Base-by-base conservation (phyloP, 306 rosid genomes). In the Gillenia trifoliata region DNA sequence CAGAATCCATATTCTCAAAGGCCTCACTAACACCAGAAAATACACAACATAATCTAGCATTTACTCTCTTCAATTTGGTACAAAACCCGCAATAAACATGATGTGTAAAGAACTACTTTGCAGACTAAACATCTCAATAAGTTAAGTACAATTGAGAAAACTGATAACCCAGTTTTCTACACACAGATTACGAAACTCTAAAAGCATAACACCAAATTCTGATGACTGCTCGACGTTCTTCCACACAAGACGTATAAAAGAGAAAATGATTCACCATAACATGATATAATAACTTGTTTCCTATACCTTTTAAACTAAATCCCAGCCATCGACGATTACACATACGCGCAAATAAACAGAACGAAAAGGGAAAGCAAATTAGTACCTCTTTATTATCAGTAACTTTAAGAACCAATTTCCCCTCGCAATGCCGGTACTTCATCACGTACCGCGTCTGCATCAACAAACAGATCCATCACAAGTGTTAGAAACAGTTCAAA, bases 381-480 rank as follows among this genome's bases (percentile, higher is more conserved):
- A 62, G 72, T 67, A 92, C 98, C 88, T 90, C 86, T 38, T 80
- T 78, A 33, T 90, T 85, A 78, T 92, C 92, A 9, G 93, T 85
- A 87, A 90, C 93, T 79, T 92, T 90, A 71, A 90, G 91, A 54
- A 87, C 92, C 87, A 90, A 77, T 77, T 85, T 92, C 33, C 96
- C 92, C 63, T 92, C 96, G 77, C 88, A 88, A 65, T 92, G 92
- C 61, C 97, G 77, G 74, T 92, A 92, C 83, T 92, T 92, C 89
- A 90, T 81, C 40, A 79, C 89, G 82, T 88, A 92, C 57, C 92
- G 84, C 15, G 96, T 90, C 92, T 92, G 55, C 40, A 88, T 72
- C 47, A 71, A 66, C 71, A 85, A 66, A 62, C 31, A 29, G 34
- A 76, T 9, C 71, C 23, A 25, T 28, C 28, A 69, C 8, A 49